These are phyloP conservation scores for Penicillium sclerotiorum DNA, from an alignment of 2,329 filamentous ascomycete genomes.

Conservation along the genomic window DNA sequence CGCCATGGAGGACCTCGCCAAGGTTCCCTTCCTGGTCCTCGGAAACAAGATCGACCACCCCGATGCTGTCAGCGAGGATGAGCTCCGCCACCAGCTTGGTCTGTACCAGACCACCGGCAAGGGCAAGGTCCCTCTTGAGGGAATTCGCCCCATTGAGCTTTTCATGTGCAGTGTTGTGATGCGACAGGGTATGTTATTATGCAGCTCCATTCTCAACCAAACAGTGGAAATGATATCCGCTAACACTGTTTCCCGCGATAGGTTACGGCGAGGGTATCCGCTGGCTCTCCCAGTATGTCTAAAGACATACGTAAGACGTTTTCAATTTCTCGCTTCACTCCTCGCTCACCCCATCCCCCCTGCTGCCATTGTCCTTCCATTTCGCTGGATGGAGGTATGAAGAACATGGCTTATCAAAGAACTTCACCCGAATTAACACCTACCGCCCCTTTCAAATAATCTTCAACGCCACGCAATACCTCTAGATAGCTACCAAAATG, in stretches of 20 bases:
- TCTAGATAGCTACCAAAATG: constrained; percentile 6
- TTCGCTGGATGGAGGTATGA: background rate
- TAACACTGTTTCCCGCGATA: constrained; percentile 37
- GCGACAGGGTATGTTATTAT: constrained; percentile 81
- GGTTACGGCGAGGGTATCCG: constrained; percentile 87
- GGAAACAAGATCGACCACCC: constrained; percentile 99
- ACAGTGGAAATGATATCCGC: background rate
- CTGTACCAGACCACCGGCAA: constrained; percentile 96
- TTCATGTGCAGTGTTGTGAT: constrained; percentile 99
- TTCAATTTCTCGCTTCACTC: background rate
- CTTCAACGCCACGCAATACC: background rate
- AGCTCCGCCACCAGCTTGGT: constrained; percentile 87
- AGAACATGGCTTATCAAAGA: background rate
- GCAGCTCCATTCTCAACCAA: background rate
- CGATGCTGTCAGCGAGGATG: constrained; percentile 91
- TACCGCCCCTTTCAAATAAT: constrained; percentile 1
- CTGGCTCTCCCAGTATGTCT: constrained; percentile 92
- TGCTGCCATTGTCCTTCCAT: too few relatives aligned
- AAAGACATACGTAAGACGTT: constrained; percentile 38
- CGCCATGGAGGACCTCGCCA: constrained; percentile 93
- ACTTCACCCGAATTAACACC: background rate
- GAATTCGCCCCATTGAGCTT: constrained; percentile 91
- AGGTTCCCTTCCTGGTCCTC: constrained; percentile 93
- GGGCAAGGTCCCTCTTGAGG: constrained; percentile 89
- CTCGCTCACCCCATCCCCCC: background rate